Evolutionary conservation across 345 rosid species (phyloP), one percentile per base, ranked within the genome.

Genomic region (Boechera retrofracta): DNA sequence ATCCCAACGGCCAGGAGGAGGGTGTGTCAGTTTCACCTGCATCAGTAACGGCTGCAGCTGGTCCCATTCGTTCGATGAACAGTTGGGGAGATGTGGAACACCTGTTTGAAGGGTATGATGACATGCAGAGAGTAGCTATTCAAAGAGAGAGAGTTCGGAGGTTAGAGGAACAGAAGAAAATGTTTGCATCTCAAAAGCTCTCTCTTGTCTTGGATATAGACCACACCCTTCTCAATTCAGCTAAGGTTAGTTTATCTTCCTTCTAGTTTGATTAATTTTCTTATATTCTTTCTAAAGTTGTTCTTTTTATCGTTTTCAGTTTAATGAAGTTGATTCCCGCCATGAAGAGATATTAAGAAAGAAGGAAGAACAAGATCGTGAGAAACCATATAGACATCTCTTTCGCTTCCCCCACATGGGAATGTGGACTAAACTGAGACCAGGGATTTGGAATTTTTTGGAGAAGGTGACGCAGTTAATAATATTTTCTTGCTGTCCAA

Each of bases 341-440:
- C 99, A 95, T 71, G 97, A 89, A 67, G 98, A 88, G 76, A 82
- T 90, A 24, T 81, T 95, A 85, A 87, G 97, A 74, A 89, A 86
- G 82, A 95, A 95, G 84, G 99, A 95, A 83, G 97, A 95, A 80
- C 92, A 89, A 76, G 99, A 92, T 86, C 94, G 91, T 66, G 98
- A 89, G 67, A 89, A 95, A 79, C 85, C 92, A 59, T 77, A 73
- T 26, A 88, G 97, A 75, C 99, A 95, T 83, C 87, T 95, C 64
- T 95, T 87, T 74, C 89, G 98, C 71, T 89, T 95, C 73, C 82
- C 91, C 33, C 94, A 92, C 82, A 95, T 95, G 99, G 96, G 86
- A 82, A 95, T 95, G 99, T 95, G 99, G 99, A 95, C 99, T 26
- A 95, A 95, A 81, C 63, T 95, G 87, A 88, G 99, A 56, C 98